These are phyloP conservation scores for Coprinopsis sp. DNA, from an alignment of 768 basidiomycete genomes.

Conservation along the genomic window DNA sequence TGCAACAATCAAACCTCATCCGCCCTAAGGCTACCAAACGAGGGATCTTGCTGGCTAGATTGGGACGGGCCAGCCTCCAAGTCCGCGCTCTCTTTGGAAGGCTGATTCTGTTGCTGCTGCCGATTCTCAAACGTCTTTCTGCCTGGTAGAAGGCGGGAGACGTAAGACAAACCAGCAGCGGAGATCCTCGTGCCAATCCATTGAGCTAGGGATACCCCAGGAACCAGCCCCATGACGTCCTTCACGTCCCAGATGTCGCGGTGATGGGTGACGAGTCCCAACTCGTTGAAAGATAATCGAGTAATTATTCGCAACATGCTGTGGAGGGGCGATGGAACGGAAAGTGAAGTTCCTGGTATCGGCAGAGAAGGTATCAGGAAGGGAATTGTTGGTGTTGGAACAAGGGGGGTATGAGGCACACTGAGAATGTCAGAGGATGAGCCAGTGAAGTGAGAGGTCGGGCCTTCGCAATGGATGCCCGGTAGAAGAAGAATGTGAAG, in stretches of 20 bases:
- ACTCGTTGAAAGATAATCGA: conserved; percentile 74
- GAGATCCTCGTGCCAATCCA: conserved; percentile 65
- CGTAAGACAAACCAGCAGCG: conserved; percentile 50
- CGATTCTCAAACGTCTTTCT: conserved; percentile 13
- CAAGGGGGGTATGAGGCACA: conserved; percentile 22
- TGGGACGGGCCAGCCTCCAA: conserved; percentile 15
- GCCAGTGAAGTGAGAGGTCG: conserved; percentile 25
- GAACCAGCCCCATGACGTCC: conserved; percentile 69
- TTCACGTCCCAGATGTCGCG: conserved; percentile 79
- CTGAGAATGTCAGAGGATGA: conserved; percentile 33
- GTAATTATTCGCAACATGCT: conserved; percentile 68
- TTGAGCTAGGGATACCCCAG: conserved; percentile 60
- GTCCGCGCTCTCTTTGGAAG: conserved; percentile 9
- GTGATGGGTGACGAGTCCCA: conserved; percentile 75
- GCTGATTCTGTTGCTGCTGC: not conserved
- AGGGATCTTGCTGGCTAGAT: too few relatives aligned
- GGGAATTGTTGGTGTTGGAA: conserved; percentile 17
- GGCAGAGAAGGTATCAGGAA: conserved; percentile 45
- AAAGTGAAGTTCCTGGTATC: conserved; percentile 53
- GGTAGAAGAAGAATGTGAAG: conserved; percentile 74
- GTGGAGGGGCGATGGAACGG: conserved; percentile 67
- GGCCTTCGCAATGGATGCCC: conserved; percentile 53
- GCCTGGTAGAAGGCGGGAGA: conserved; percentile 30
- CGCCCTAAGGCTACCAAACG: too few relatives aligned
- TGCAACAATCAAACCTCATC: too few relatives aligned